A percentile compares a stretch with the other conserved stretches of the same genome.
Evolutionary conservation across 768 basidiomycete genomes (phyloP).

Genomic region (Boletales sp.): DNA sequence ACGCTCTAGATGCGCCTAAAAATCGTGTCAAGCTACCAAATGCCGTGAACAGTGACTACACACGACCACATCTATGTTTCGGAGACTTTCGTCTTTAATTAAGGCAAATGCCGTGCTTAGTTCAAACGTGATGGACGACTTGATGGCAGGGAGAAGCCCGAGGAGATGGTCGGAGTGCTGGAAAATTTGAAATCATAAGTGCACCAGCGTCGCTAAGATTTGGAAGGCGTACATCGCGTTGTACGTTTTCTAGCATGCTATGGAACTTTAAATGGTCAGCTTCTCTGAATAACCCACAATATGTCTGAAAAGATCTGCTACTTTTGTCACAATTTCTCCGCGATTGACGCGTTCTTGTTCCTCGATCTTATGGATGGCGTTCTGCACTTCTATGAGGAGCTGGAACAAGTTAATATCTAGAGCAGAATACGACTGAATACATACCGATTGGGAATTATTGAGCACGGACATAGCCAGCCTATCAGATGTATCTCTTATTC

Average conservation of each 20-base stretch:
- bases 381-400: constrained; percentile 22
- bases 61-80: constrained; percentile 25
- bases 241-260: constrained; percentile 20
- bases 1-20: constrained; percentile 29
- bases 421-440: background rate
- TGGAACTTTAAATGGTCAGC: constrained; percentile 23
- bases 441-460: constrained; percentile 22
- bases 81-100: constrained; percentile 27
- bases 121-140: constrained; percentile 24
- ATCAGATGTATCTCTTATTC: constrained; percentile 22
- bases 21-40: constrained; percentile 6
- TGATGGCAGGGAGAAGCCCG: constrained; percentile 19
- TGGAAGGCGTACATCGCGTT: constrained; percentile 19
- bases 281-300: background rate
- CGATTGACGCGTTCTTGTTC: constrained; percentile 18
- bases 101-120: constrained; percentile 21
- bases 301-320: constrained; percentile 7
- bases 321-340: constrained; percentile 20
- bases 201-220: background rate
- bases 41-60: constrained; percentile 6
- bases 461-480: constrained; percentile 8
- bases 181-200: constrained; percentile 1
- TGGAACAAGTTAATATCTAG: constrained; percentile 11
- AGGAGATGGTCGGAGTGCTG: constrained; percentile 29
- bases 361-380: constrained; percentile 18